Evolutionary conservation across 441 rosid species (phyloP).

Genomic region (Adansonia grandidieri): DNA sequence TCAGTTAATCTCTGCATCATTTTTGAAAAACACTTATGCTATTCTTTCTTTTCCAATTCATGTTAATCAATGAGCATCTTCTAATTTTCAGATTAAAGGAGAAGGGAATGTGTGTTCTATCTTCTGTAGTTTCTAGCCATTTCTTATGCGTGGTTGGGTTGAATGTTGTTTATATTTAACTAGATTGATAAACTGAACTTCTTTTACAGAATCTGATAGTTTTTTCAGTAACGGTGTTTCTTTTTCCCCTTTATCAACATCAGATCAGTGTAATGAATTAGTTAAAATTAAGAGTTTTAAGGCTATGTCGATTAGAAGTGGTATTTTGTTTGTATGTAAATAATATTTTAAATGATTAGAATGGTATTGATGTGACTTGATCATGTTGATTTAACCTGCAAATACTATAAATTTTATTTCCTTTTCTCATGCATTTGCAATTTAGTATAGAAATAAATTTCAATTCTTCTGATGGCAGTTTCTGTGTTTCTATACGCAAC

Average conservation of each 20-base stretch:
- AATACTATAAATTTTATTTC: background rate
- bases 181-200: background rate
- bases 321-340: background rate
- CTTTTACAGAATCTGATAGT: background rate
- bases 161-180: background rate
- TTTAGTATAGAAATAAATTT: background rate
- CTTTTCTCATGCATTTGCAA: background rate
- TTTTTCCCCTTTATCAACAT: background rate
- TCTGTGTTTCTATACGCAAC: background rate
- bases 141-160: background rate
- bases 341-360: background rate
- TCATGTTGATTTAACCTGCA: conserved; percentile 10
- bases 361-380: background rate
- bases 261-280: background rate
- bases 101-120: background rate
- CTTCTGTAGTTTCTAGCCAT: background rate
- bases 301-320: background rate
- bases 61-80: background rate
- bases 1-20: background rate
- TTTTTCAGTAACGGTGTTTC: background rate
- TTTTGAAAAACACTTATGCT: background rate
- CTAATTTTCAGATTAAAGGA: background rate
- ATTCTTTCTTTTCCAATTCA: background rate
- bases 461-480: background rate
- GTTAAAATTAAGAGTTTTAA: background rate